Percentiles rank a stretch among this genome's conserved stretches.
phyloP scores from a whole-genome alignment of 2,329 filamentous ascomycete species.

The Venturia oleaginea region DNA sequence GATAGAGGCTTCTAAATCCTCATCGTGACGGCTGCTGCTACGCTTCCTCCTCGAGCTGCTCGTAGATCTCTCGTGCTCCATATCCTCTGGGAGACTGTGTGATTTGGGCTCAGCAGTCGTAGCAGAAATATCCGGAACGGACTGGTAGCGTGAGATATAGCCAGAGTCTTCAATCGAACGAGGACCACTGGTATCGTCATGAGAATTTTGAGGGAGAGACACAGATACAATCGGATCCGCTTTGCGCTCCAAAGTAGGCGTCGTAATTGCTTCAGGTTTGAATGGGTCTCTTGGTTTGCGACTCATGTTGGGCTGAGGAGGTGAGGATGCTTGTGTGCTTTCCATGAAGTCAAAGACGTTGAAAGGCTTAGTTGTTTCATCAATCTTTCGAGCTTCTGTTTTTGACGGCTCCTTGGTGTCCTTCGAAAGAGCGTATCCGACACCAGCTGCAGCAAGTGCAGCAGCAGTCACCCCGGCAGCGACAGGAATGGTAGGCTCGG shows the following conservation, averaged over 20 bases:
- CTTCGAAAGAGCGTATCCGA: constrained; percentile 9
- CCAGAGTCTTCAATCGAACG: constrained; percentile 7
- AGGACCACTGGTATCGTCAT: not conserved
- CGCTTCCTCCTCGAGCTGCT: not conserved
- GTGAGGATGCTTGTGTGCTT: not conserved
- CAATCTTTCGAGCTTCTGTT: not conserved
- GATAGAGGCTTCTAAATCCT: constrained; percentile 10
- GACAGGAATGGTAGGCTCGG: constrained; percentile 3
- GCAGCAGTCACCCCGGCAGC: not conserved
- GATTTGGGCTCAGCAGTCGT: constrained; percentile 24
- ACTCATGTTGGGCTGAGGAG: not conserved
- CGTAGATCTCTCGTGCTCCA: not conserved
- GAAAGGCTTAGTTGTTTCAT: not conserved
- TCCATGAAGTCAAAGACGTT: constrained; percentile 13
- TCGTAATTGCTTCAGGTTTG: not conserved
- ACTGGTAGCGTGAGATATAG: constrained; percentile 7
- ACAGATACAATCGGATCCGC: not conserved
- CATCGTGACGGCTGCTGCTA: constrained; percentile 8
- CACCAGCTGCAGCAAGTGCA: constrained; percentile 6
- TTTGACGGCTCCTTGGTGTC: not conserved
- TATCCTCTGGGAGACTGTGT: not conserved
- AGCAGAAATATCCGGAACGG: not conserved
- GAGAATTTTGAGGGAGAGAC: constrained; percentile 5
- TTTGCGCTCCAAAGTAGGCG: constrained; percentile 3
- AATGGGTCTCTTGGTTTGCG: not conserved